Percentiles rank a stretch among this genome's conserved stretches.
Evolutionary conservation across 179 eudicot genomes (phyloP).

Genomic region (Amaranthus tricolor): DNA sequence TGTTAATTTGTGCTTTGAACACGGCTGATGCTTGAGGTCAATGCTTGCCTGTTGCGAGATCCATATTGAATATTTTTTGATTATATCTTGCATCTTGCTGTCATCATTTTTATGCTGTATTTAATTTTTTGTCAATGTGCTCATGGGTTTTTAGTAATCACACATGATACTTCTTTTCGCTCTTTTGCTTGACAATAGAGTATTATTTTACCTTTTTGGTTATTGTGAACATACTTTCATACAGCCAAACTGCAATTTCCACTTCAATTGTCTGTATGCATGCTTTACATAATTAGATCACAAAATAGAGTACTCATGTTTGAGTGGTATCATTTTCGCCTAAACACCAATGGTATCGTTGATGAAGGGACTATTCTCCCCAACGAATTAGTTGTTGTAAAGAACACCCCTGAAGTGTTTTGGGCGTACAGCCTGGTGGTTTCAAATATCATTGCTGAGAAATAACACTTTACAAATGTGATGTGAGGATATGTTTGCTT

Average conservation of each 20-base stretch:
- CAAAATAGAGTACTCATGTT: too few species aligned
- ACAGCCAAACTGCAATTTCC: background rate
- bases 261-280: background rate
- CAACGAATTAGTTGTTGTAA: too few species aligned
- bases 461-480: background rate
- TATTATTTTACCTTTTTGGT: background rate
- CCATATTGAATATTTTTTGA: background rate
- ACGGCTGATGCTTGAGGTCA: background rate
- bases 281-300: too few species aligned
- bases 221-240: background rate
- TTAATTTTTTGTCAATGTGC: too few species aligned
- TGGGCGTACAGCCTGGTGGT: background rate
- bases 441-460: background rate
- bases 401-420: background rate
- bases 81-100: too few species aligned
- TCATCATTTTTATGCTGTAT: too few species aligned
- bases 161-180: background rate
- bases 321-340: too few species aligned
- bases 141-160: background rate
- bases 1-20: background rate
- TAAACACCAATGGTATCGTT: too few species aligned
- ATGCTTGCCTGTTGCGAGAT: background rate
- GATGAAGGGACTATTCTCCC: too few species aligned
- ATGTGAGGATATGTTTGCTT: background rate
- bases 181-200: background rate